A percentile compares a stretch with the other conserved stretches of the same genome.
Conservation (phyloP, 78 protist species). For the Guillardia theta region DNA sequence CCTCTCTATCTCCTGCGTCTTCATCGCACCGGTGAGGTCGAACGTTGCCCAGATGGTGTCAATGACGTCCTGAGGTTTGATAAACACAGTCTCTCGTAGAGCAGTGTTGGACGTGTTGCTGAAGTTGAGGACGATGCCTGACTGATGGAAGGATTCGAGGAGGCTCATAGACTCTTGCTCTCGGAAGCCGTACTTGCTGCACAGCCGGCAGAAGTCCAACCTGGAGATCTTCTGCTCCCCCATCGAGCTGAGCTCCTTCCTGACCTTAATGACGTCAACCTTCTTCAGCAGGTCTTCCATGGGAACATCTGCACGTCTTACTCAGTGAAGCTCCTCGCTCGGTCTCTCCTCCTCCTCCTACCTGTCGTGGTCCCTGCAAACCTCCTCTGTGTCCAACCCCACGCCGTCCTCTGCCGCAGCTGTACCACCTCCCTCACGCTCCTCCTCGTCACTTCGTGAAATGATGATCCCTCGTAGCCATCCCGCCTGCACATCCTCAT, state of each 20-base stretch:
- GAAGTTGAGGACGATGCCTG: neutral
- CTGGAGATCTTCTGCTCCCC: neutral
- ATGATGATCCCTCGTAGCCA: no score
- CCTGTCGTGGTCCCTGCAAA: no score
- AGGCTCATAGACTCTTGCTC: neutral
- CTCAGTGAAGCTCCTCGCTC: no score
- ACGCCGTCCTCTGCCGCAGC: no score
- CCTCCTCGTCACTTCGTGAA: no score
- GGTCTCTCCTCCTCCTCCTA: no score
- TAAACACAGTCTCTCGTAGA: neutral
- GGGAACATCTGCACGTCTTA: no score
- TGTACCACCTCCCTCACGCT: no score
- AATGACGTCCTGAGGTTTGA: neutral
- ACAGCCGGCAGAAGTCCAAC: neutral
- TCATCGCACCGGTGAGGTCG: neutral
- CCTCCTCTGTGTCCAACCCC: no score
- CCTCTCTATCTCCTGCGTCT: neutral
- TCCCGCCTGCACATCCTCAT: no score
- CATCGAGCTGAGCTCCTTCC: neutral
- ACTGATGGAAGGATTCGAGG: neutral
- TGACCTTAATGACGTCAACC: neutral
- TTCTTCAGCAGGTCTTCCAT: no score
- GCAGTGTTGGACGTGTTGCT: neutral
- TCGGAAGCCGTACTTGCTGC: neutral
- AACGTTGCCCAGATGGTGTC: slow-evolving; percentile 14